These are phyloP conservation scores for Cladophialophora psammophila DNA, from an alignment of 2,329 filamentous ascomycete species.

Conservation along the genomic window DNA sequence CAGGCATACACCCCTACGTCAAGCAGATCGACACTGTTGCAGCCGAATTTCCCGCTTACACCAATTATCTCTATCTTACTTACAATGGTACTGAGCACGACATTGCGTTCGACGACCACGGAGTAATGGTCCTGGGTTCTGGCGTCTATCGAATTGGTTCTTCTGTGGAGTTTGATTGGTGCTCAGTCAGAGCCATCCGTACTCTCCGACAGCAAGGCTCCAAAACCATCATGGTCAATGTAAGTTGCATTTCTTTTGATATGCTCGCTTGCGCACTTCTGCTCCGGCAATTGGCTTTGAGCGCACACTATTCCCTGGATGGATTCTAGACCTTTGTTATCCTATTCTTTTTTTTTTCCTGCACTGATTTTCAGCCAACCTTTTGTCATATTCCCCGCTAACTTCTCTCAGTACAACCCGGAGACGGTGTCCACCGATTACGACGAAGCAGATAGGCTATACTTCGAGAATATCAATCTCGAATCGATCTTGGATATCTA, in stretches of 20 bases:
- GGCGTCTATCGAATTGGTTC: conserved; percentile 97
- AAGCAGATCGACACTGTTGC: conserved; percentile 99
- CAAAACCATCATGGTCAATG: conserved; percentile 96
- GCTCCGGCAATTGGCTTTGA: background rate
- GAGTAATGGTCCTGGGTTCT: conserved; percentile 94
- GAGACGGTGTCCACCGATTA: conserved; percentile 92
- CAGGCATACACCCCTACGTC: conserved; percentile 84
- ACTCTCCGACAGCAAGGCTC: conserved; percentile 82
- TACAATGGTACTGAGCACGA: conserved; percentile 93
- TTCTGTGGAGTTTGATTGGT: conserved; percentile 99
- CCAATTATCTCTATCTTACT: conserved; percentile 95
- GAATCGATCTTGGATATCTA: conserved; percentile 95
- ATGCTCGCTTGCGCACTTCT: background rate
- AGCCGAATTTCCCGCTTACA: conserved; percentile 91
- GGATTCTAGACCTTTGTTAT: background rate
- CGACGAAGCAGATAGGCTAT: conserved; percentile 90
- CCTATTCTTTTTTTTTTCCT: conserved; percentile 1
- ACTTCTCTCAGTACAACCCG: conserved; percentile 69
- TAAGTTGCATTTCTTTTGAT: conserved; percentile 33
- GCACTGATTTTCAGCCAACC: background rate
- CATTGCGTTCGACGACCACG: conserved; percentile 82
- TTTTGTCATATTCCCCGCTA: conserved; percentile 12
- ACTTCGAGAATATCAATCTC: conserved; percentile 94
- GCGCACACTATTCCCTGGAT: background rate
- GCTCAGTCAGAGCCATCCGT: conserved; percentile 90